Evolutionary conservation across 306 rosid species (phyloP).

Genomic region (Castanea sativa): DNA sequence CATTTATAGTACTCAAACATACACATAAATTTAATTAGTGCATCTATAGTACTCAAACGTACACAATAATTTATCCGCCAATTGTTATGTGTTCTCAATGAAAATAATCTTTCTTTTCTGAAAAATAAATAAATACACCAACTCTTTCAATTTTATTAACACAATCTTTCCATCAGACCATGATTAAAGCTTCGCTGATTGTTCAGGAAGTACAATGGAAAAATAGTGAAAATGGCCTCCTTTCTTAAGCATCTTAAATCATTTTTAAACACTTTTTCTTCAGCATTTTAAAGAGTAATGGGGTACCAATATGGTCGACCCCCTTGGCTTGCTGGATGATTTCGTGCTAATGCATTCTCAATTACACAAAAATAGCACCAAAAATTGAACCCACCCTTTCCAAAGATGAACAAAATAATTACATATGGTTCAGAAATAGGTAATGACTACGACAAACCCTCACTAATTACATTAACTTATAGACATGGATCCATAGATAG

Average conservation of each 20-base stretch:
- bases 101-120: background rate
- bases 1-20: no score
- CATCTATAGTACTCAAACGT: no score
- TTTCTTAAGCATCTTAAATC: background rate
- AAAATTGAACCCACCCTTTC: background rate
- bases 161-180: background rate
- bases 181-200: no score
- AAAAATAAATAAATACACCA: no score
- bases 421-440: conserved; percentile 32
- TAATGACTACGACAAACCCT: conserved; percentile 38
- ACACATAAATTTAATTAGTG: no score
- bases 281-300: background rate
- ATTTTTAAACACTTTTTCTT: background rate
- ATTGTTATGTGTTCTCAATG: background rate
- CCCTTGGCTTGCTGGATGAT: background rate
- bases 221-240: no score
- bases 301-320: background rate
- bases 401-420: conserved; percentile 30
- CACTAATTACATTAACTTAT: conserved; percentile 72
- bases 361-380: conserved; percentile 20
- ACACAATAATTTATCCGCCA: no score
- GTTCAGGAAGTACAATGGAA: no score
- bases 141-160: background rate
- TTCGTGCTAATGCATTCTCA: conserved; percentile 9
- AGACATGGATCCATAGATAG: conserved; percentile 50